Percentiles rank a stretch among this genome's conserved stretches.
Evolutionary conservation across 495 filamentous ascomycete species (phyloP).

Genomic region (Penicillium diatomitis): DNA sequence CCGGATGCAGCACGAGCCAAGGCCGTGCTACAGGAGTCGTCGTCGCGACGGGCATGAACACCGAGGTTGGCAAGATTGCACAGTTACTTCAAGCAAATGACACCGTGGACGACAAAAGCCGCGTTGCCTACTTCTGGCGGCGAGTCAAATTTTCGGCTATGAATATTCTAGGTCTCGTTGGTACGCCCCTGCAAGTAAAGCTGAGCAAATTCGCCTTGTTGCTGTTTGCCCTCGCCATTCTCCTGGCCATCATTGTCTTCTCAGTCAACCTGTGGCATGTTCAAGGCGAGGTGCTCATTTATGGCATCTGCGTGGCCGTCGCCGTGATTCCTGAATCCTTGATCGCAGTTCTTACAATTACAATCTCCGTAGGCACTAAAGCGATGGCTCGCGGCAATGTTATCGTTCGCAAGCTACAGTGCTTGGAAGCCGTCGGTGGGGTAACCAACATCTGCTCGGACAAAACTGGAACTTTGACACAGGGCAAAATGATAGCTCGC

Average conservation of each 20-base stretch:
- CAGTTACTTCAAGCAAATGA: constrained; percentile 41
- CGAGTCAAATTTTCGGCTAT: constrained; percentile 47
- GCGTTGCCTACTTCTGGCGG: constrained; percentile 50
- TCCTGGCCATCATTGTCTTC: constrained; percentile 74
- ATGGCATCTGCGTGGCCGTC: constrained; percentile 67
- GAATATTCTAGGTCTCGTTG: constrained; percentile 64
- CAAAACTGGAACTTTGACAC: constrained; percentile 78
- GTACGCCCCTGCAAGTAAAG: constrained; percentile 77
- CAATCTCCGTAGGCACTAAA: constrained; percentile 61
- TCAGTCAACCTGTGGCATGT: constrained; percentile 63
- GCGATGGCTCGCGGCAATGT: constrained; percentile 70
- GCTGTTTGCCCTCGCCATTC: constrained; percentile 63
- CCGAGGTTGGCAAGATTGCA: constrained; percentile 80
- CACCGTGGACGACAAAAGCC: constrained; percentile 53
- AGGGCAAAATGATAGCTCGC: constrained; percentile 67
- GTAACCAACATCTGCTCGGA: constrained; percentile 86
- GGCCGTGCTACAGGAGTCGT: constrained; percentile 58
- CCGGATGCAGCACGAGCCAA: constrained; percentile 60
- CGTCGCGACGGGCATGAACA: constrained; percentile 67
- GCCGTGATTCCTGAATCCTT: constrained; percentile 68
- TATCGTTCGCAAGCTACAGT: constrained; percentile 69
- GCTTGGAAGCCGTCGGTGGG: constrained; percentile 73
- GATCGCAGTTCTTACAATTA: constrained; percentile 67
- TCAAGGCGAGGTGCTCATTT: constrained; percentile 66
- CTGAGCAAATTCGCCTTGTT: constrained; percentile 66